Conservation (phyloP, 495 filamentous ascomycete species). For the Penicillium antarcticum region DNA sequence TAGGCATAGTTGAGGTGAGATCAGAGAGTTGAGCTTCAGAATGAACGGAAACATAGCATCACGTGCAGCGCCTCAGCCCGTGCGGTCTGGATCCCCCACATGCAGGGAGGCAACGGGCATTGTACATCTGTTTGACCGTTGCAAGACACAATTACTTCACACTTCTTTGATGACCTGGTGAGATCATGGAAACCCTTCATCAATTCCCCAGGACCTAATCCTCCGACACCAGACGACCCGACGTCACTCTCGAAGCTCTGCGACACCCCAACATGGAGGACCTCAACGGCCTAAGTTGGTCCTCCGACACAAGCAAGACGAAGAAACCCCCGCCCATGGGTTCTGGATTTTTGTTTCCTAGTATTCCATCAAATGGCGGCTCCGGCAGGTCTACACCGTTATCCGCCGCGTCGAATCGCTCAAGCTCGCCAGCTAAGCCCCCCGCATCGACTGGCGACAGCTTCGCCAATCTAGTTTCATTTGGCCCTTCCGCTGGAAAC, state of each 20-base stretch:
- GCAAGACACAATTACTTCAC: not conserved
- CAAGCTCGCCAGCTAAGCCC: slow-evolving; percentile 49
- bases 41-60: not conserved
- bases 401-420: slow-evolving; percentile 51
- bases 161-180: slow-evolving; percentile 4
- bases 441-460: slow-evolving; percentile 70
- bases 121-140: slow-evolving; percentile 1
- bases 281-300: slow-evolving; percentile 56
- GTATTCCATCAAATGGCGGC: slow-evolving; percentile 54
- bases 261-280: slow-evolving; percentile 49
- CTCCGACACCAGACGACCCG: slow-evolving; percentile 19
- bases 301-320: slow-evolving; percentile 31
- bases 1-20: not conserved
- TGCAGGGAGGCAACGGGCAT: slow-evolving; percentile 5
- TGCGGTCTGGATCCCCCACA: slow-evolving; percentile 10
- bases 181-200: slow-evolving; percentile 12
- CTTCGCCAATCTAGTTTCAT: slow-evolving; percentile 84
- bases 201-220: slow-evolving; percentile 11
- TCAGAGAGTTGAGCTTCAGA: not conserved
- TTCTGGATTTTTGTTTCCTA: slow-evolving; percentile 55
- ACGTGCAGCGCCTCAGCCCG: not conserved
- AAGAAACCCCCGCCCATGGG: slow-evolving; percentile 50
- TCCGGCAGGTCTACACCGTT: slow-evolving; percentile 70
- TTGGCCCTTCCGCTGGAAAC: slow-evolving; percentile 59
- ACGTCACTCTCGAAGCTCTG: slow-evolving; percentile 8